Conservation (phyloP, 2,329 filamentous ascomycete species). For the Fusarium luffae region DNA sequence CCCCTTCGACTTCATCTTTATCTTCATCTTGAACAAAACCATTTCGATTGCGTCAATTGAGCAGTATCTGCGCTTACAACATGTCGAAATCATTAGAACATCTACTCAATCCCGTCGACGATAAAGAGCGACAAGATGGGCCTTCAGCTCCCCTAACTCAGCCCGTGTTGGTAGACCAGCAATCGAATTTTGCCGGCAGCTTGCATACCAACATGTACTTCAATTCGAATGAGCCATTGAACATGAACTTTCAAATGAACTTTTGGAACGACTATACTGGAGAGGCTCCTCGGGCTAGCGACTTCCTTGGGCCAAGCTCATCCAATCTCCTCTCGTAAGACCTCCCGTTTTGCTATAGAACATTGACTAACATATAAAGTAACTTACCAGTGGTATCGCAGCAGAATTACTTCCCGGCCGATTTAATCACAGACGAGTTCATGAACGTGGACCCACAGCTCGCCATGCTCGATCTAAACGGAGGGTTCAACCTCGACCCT, state of each 20-base stretch:
- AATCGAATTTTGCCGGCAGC: accelerated
- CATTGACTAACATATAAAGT: background rate
- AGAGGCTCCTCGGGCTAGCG: background rate
- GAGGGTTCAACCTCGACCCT: background rate
- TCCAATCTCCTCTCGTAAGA: background rate
- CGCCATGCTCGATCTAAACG: background rate
- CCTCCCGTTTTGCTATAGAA: accelerated
- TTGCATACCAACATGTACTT: accelerated
- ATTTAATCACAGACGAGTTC: background rate
- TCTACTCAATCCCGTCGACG: background rate
- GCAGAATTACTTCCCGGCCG: accelerated
- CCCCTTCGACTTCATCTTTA: background rate
- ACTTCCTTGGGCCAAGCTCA: background rate
- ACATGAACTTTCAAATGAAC: background rate
- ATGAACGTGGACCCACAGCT: background rate
- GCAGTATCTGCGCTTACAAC: accelerated
- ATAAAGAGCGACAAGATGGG: background rate
- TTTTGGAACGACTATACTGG: background rate
- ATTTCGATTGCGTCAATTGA: background rate
- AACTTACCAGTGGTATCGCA: background rate
- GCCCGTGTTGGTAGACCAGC: accelerated
- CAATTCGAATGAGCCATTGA: accelerated
- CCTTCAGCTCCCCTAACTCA: accelerated
- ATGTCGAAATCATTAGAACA: background rate
- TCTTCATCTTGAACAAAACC: background rate